Evolutionary conservation across 2,329 filamentous ascomycete species (phyloP).

Genomic region (Helminthosporium solani): DNA sequence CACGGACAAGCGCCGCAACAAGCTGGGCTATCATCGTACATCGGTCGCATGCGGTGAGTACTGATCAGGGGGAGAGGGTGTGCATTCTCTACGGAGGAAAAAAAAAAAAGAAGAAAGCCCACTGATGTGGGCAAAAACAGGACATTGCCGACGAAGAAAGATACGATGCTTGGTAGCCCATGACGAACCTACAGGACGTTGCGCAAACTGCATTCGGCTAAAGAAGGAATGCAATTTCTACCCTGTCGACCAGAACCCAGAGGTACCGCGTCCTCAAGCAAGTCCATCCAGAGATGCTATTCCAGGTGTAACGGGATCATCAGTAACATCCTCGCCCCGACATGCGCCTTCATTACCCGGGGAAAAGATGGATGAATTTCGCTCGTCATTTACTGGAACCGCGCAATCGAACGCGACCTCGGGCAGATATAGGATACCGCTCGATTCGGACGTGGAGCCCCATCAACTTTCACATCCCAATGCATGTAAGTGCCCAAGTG

Average conservation of each 20-base stretch:
- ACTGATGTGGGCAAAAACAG: conserved; percentile 50
- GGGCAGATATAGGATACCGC: conserved; percentile 24
- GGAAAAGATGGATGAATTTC: conserved; percentile 37
- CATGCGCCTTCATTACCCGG: conserved; percentile 24
- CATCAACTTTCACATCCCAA: conserved; percentile 22
- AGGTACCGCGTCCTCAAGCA: conserved; percentile 49
- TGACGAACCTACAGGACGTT: conserved; percentile 72
- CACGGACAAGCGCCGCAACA: conserved; percentile 75
- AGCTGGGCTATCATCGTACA: conserved; percentile 91
- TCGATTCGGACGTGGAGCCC: conserved; percentile 31
- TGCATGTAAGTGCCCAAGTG: conserved; percentile 27
- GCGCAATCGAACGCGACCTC: conserved; percentile 16
- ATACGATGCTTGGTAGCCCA: conserved; percentile 82
- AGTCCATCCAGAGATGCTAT: conserved; percentile 48
- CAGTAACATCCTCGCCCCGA: conserved; percentile 52
- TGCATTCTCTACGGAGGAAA: too few relatives aligned
- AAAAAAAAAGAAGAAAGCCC: conserved; percentile 5
- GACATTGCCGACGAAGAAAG: conserved; percentile 88
- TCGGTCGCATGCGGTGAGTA: conserved; percentile 92
- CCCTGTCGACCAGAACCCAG: conserved; percentile 74
- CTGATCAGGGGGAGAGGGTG: background rate
- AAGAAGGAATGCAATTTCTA: conserved; percentile 95
- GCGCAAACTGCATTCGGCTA: conserved; percentile 87
- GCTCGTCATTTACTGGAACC: conserved; percentile 23
- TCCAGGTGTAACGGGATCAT: conserved; percentile 46